These are phyloP conservation scores for Papiliotrema flavescens DNA, from an alignment of 1,284 basidiomycete genomes.

Conservation along the genomic window DNA sequence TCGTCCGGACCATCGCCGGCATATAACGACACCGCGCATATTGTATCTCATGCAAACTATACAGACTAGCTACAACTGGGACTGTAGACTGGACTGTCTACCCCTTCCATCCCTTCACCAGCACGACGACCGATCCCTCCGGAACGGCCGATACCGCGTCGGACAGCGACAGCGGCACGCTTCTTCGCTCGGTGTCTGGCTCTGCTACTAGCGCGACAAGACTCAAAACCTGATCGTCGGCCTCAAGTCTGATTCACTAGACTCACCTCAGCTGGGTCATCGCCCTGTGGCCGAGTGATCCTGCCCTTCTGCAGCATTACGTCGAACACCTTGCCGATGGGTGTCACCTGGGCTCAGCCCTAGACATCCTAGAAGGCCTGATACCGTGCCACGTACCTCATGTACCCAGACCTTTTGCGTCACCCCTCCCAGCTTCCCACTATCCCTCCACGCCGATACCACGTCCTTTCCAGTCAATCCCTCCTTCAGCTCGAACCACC, in stretches of 20 bases:
- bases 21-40: background rate
- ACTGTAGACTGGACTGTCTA: no score
- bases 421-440: slow-evolving; percentile 15
- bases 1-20: background rate
- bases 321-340: slow-evolving; percentile 13
- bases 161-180: background rate
- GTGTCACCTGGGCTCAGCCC: slow-evolving; percentile 7
- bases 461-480: slow-evolving; percentile 7
- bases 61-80: background rate
- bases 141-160: background rate
- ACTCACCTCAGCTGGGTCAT: slow-evolving; percentile 8
- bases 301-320: slow-evolving; percentile 3
- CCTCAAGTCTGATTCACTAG: background rate
- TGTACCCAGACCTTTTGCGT: slow-evolving; percentile 26
- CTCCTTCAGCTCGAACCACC: slow-evolving; percentile 36
- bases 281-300: slow-evolving; percentile 1
- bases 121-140: slow-evolving; percentile 4
- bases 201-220: background rate
- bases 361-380: background rate
- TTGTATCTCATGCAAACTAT: background rate
- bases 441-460: slow-evolving; percentile 14
- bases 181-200: background rate
- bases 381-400: slow-evolving; percentile 9
- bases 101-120: background rate
- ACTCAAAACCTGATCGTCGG: background rate